Evolutionary conservation across 202 grass and related monocot species (phyloP), one percentile per base, ranked within the genome.

Genomic region (Schoenoplectus tabernaemontani): DNA sequence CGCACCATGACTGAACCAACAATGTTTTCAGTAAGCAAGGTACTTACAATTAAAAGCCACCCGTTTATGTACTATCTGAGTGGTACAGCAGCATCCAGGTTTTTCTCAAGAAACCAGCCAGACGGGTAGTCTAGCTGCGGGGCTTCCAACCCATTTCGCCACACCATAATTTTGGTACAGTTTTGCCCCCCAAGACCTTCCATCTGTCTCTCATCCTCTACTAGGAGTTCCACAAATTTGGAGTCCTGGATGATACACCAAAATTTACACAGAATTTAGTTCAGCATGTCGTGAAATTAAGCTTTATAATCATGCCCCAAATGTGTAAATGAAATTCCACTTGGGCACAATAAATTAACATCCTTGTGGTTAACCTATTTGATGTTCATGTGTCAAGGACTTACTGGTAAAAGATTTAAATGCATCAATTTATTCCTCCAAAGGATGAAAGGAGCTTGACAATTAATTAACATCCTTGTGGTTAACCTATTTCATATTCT

Each of bases 201-300:
- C 85, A 97, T 83, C 68, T 97, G 93, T 42, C 68, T 85, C 34
- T 93, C 89, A 73, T 74, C 81, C 83, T 97, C 92, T 86, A 97
- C 87, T 69, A 97, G 83, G 79, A 93, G 87, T 78, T 97, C 91
- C 13, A 97, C 85, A 79, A 97, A 97, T 59, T 84, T 84, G 0
- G 88, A 91, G 41, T 91, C 93, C 93, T 97, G 85, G 51, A 75
- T 91, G 88, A 81, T 44, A 80, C 2, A 87, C 4, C 58, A n/a
- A 57, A 82, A 50, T 60, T 89, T 68, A n/a, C 78, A 61, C 71
- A 83, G 34, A 61, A 59, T 61, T 59, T 11, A 57, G 15, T 60
- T 57, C 75, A 58, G 75, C 34, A 60, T 59, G 11, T 59, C 59
- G 0, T 60, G n/a, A 59, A 78, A 24, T 59, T 54, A 53, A 19